These are phyloP conservation scores for Begonia fuchsioides DNA, from an alignment of 306 rosid genomes.

Conservation along the genomic window DNA sequence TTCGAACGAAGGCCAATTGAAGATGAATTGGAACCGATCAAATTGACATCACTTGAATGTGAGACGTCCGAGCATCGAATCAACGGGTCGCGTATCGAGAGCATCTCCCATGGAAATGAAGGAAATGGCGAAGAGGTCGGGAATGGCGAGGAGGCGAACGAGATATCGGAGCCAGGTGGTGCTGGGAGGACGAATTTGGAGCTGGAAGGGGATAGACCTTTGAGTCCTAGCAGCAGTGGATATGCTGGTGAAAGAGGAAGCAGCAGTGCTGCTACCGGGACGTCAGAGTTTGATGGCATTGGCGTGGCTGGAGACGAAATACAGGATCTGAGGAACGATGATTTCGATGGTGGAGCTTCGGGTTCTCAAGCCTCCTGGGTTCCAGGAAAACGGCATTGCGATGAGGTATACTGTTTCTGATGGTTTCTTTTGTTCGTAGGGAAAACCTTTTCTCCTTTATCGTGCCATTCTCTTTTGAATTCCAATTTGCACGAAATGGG, in stretches of 20 bases:
- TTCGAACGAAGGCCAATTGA: constrained; percentile 17
- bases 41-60: too few species aligned
- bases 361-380: constrained; percentile 36
- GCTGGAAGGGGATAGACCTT: constrained; percentile 37
- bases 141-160: constrained; percentile 12
- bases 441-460: background rate
- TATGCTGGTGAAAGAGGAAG: constrained; percentile 83
- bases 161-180: constrained; percentile 13
- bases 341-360: constrained; percentile 18
- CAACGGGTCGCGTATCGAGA: constrained; percentile 18
- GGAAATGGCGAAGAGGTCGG: constrained; percentile 5
- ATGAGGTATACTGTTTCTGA: constrained; percentile 44
- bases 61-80: constrained; percentile 11
- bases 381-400: constrained; percentile 43
- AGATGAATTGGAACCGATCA: constrained; percentile 29
- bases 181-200: constrained; percentile 37
- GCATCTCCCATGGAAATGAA: constrained; percentile 10
- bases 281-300: constrained; percentile 31
- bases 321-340: constrained; percentile 28
- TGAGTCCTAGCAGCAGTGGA: constrained; percentile 76
- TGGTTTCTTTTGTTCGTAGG: background rate
- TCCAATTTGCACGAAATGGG: too few species aligned
- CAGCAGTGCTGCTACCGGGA: constrained; percentile 36
- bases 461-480: too few species aligned
- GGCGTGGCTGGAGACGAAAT: constrained; percentile 30